Base-by-base conservation (phyloP, 2,329 filamentous ascomycete genomes). In the Lecanosticta acicola region DNA sequence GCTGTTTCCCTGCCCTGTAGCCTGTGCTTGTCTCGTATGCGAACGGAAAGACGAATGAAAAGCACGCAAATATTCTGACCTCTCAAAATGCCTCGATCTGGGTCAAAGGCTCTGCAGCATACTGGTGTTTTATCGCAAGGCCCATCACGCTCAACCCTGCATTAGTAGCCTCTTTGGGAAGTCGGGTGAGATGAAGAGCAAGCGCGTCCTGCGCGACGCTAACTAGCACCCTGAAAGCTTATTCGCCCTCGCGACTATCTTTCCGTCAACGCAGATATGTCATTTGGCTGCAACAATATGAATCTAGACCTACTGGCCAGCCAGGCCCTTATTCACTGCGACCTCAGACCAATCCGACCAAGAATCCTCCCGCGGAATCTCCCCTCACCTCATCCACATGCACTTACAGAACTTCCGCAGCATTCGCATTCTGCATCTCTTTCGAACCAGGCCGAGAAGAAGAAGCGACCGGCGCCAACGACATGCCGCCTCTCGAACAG, bases 351-450 rank as follows among this genome's bases (percentile, higher is more conserved):
- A 29, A 29, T 29, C 11, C 24, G 11, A 5, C 5, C 24, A 5
- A 5, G 24, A 29, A 5, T 5, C 24, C 24, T 29, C 11, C 24
- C 7, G 11, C 24, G 16, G 18, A 34, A 14, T 29, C 35, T 34
- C 24, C 29, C 11, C 16, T 39, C 35, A 16, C 19, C 35, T 3
- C 21, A 24, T 39, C 24, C 32, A 26, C 39, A 46, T 37, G 21
- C 43, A 32, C 39, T 37, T 42, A 33, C 43, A 46, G 32, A 43
- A 43, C 32, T 40, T 40, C 35, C 20, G 10, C 32, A 39, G 43
- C 43, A 50, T 50, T 19, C 35, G 32, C 38, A 46, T 13, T 13
- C 16, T 36, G 26, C 41, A 44, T 34, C 24, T 29, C 24, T 29
- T 29, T 29, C 24, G 24, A 29, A 29, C 24, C 24, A 29, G 24